Conservation (phyloP, 176 grass and related monocot genomes). For the Oryza meyeriana region DNA sequence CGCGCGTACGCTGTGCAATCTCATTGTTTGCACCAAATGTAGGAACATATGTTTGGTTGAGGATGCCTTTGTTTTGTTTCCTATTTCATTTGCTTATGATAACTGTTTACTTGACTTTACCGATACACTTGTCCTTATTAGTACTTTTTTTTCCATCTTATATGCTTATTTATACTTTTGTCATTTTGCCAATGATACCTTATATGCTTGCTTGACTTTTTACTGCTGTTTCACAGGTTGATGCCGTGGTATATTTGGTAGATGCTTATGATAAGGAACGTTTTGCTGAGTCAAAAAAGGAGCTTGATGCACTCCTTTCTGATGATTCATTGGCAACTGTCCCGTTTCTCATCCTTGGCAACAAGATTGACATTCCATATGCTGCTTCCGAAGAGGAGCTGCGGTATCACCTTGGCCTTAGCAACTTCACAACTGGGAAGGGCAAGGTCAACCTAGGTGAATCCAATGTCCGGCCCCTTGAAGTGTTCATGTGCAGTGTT, state of each 20-base stretch:
- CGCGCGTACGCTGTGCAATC: neutral
- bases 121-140: neutral
- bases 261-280: slow-evolving; percentile 76
- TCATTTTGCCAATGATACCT: too few relatives aligned
- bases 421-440: slow-evolving; percentile 78
- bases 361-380: slow-evolving; percentile 79
- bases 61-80: neutral
- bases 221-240: slow-evolving; percentile 43
- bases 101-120: neutral
- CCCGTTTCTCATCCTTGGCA: slow-evolving; percentile 74
- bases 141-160: too few relatives aligned
- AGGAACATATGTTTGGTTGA: neutral
- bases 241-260: slow-evolving; percentile 79
- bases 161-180: too few relatives aligned
- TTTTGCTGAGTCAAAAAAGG: slow-evolving; percentile 70
- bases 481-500: slow-evolving; percentile 84
- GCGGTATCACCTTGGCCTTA: slow-evolving; percentile 67
- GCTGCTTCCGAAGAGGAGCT: slow-evolving; percentile 78
- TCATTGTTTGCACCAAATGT: neutral
- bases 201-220: neutral
- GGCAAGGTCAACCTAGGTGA: slow-evolving; percentile 69
- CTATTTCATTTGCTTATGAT: neutral
- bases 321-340: slow-evolving; percentile 68
- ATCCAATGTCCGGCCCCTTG: slow-evolving; percentile 68
- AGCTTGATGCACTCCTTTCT: slow-evolving; percentile 67